phyloP scores from a whole-genome alignment of 1,139 yeast species.

The Taphrina wiesneri region DNA sequence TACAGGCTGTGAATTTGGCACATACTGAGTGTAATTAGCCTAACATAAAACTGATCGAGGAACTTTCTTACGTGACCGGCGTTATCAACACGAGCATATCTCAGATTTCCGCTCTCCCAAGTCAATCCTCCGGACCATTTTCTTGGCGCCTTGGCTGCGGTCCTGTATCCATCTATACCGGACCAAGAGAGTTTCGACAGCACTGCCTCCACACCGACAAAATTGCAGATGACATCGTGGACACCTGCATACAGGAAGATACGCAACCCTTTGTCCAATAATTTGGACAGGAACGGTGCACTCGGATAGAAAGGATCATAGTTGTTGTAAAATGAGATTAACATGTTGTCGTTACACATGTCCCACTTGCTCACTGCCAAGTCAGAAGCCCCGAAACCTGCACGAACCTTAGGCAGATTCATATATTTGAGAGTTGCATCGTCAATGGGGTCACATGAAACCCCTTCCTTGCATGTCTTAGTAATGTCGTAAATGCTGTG shows the following conservation, averaged over 20 bases:
- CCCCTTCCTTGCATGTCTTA: slow-evolving; percentile 73
- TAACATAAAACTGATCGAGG: neutral
- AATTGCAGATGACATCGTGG: slow-evolving; percentile 84
- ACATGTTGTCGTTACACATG: slow-evolving; percentile 84
- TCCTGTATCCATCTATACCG: slow-evolving; percentile 47
- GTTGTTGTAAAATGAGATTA: slow-evolving; percentile 46
- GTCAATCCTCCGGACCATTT: slow-evolving; percentile 45
- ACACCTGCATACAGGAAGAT: slow-evolving; percentile 85
- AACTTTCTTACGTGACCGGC: slow-evolving; percentile 56
- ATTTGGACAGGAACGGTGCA: slow-evolving; percentile 40
- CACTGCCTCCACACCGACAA: slow-evolving; percentile 87
- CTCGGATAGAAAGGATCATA: slow-evolving; percentile 11
- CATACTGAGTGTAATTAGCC: slow-evolving; percentile 47
- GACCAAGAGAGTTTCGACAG: slow-evolving; percentile 65
- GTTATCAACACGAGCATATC: slow-evolving; percentile 63
- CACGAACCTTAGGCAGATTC: slow-evolving; percentile 67
- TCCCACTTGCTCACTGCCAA: slow-evolving; percentile 64
- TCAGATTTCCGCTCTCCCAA: slow-evolving; percentile 52
- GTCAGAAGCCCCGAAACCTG: slow-evolving; percentile 81
- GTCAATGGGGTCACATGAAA: slow-evolving; percentile 74
- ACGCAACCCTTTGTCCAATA: slow-evolving; percentile 57
- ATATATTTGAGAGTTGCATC: slow-evolving; percentile 66
- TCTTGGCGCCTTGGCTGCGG: slow-evolving; percentile 48
- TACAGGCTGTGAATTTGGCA: slow-evolving; percentile 76
- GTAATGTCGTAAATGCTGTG: slow-evolving; percentile 88